A percentile compares a stretch with the other conserved stretches of the same genome.
phyloP scores from a whole-genome alignment of 2,329 filamentous ascomycete species.

The Phialophora tarda region DNA sequence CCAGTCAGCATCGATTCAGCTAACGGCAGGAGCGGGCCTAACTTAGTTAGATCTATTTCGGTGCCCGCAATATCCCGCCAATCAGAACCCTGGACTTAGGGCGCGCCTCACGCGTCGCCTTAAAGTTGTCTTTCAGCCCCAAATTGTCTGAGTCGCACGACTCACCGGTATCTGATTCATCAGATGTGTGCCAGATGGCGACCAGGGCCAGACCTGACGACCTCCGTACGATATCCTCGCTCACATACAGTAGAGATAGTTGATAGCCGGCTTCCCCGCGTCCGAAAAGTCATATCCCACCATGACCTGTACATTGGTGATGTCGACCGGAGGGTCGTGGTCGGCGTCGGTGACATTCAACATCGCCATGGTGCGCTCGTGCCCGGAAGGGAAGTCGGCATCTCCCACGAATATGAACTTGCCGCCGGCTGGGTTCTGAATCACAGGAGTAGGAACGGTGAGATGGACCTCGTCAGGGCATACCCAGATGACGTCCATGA shows the following conservation, averaged over 20 bases:
- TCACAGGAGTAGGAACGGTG: not conserved
- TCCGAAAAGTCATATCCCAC: not conserved
- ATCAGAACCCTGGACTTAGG: not conserved
- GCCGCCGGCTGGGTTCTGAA: not conserved
- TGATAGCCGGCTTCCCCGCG: not conserved
- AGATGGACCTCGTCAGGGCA: not conserved
- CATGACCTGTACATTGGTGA: constrained; percentile 1
- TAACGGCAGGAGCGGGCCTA: not conserved
- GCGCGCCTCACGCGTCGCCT: not conserved
- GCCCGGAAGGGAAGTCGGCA: not conserved
- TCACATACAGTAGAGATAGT: not conserved
- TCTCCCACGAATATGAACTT: not conserved
- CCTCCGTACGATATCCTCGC: not conserved
- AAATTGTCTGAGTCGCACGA: not conserved
- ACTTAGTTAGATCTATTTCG: not conserved
- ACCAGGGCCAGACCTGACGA: not conserved
- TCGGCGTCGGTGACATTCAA: not conserved
- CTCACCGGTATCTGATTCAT: no score
- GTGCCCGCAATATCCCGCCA: not conserved
- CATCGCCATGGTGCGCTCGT: constrained; percentile 3
- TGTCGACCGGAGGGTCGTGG: not conserved
- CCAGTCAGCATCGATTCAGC: not conserved
- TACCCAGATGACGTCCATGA: not conserved
- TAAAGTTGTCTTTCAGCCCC: not conserved
- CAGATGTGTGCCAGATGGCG: not conserved